Conservation (phyloP, 306 rosid species). For the Cercis canadensis region DNA sequence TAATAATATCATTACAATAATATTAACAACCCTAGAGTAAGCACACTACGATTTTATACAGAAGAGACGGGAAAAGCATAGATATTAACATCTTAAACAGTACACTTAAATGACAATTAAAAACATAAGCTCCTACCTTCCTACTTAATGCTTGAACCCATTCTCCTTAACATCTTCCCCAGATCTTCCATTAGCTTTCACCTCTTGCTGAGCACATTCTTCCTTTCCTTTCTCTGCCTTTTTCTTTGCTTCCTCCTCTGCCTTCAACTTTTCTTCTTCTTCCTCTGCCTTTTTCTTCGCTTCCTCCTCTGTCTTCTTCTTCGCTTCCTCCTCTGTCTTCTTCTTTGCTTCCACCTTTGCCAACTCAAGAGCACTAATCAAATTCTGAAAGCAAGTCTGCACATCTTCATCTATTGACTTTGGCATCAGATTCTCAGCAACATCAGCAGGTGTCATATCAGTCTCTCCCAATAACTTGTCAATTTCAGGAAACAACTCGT, state of each 20-base stretch:
- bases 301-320: too few species aligned
- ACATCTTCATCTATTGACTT: slow-evolving; percentile 49
- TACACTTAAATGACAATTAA: too few species aligned
- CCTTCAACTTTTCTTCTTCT: not conserved
- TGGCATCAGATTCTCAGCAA: slow-evolving; percentile 74
- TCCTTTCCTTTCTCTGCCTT: slow-evolving; percentile 35
- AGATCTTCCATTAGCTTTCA: not conserved
- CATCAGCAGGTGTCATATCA: slow-evolving; percentile 61
- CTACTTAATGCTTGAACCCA: too few species aligned
- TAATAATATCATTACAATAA: too few species aligned
- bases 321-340: slow-evolving; percentile 35
- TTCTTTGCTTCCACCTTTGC: slow-evolving; percentile 44
- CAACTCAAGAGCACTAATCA: slow-evolving; percentile 56
- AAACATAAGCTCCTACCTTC: too few species aligned
- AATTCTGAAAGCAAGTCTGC: slow-evolving; percentile 38
- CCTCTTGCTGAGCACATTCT: not conserved
- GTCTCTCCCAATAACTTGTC: slow-evolving; percentile 41
- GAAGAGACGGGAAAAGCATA: too few species aligned
- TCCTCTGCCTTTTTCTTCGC: too few species aligned
- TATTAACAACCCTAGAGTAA: too few species aligned
- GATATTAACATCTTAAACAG: too few species aligned
- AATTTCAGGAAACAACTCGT: slow-evolving; percentile 35
- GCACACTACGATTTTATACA: too few species aligned
- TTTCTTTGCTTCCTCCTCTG: slow-evolving; percentile 8
- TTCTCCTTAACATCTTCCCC: not conserved